Evolutionary conservation across 2,329 filamentous ascomycete species (phyloP), one percentile per base, ranked within the genome.

Genomic region (Capronia coronata): DNA sequence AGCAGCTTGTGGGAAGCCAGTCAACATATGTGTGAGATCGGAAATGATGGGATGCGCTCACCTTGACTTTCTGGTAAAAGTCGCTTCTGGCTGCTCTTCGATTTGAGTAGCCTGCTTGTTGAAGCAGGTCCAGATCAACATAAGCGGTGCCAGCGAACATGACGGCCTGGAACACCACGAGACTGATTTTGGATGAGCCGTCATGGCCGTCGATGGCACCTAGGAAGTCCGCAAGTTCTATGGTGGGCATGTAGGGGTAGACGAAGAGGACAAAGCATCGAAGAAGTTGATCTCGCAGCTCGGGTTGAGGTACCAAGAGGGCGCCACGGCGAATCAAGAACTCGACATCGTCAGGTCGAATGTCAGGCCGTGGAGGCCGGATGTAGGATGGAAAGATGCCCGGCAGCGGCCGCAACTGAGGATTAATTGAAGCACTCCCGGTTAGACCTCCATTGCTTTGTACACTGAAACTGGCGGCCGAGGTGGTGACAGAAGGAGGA

Each of bases 81-180:
- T 79, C 69, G 87, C 83, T 61, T 91, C 87, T 52, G 94, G 83
- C 65, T 90, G 94, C 0, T 88, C 87, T 2, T 85, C 23, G 78
- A 34, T 39, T 45, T n/a, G 40, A 39, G 21, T 54, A 52, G 30
- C 54, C 54, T 34, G 48, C 49, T 37, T 54, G 34, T 19, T 48
- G 32, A 18, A 57, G 51, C 10, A 44, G 44, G 13, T 53, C 30
- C 19, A 50, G n/a, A 21, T 54, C 48, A 21, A 95, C 83, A 65
- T 91, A 95, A 0, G 90, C 87, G 2, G 86, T 86, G 1, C 86
- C 89, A 1, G 87, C 84, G 65, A 96, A 97, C 87, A 96, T 94
- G 62, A 96, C 84, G 7, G 89, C 86, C 64, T 96, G 91, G 67
- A 94, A 95, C 1, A 96, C 72, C 50, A 96, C 79, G 60, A 97